Evolutionary conservation across 2,329 filamentous ascomycete genomes (phyloP), one percentile per base, ranked within the genome.

Genomic region (Sarocladium oryzae): DNA sequence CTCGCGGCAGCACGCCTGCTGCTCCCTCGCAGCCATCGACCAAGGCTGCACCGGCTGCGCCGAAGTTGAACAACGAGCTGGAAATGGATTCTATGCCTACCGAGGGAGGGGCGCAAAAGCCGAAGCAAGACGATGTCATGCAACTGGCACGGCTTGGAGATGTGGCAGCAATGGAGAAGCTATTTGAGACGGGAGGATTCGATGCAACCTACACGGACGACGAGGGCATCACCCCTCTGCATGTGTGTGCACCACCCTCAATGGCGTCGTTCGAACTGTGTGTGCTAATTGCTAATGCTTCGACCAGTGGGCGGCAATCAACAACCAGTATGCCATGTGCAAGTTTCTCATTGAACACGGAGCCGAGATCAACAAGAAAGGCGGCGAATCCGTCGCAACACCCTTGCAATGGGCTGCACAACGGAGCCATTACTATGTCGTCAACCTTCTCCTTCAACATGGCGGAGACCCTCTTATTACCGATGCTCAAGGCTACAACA

Each of bases 281-380:
- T 6, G 33, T 36, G 43, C 58, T 60, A 51, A 7, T 33, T 38
- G 43, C 58, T 60, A 51, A 59, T 55, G 18, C 40, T 13, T 9
- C 58, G 50, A 65, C n/a, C n/a, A 99, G 89, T 99, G 93, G 93
- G 93, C 93, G 43, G 89, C 95, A 33, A 97, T 99, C 68, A 99
- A 99, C 73, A 97, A 97, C 65, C 93, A 96, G 67, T 95, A 92
- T 72, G 88, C 89, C 58, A 90, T 97, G 76, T 96, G 92, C 79
- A 92, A 93, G 68, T 96, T 95, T 69, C 83, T 99, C 40, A 81
- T 99, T 65, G 88, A 81, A 48, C 70, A 75, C 56, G 90, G 90
- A 63, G 93, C 91, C 63, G 87, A 95, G 64, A 86, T 97, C 62
- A 97, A 99, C 71, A 86, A 84, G 56, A 96, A 95, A 69, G 93